Base-by-base conservation (phyloP, 2,329 filamentous ascomycete species). In the Bimuria novae-zelandiae region DNA sequence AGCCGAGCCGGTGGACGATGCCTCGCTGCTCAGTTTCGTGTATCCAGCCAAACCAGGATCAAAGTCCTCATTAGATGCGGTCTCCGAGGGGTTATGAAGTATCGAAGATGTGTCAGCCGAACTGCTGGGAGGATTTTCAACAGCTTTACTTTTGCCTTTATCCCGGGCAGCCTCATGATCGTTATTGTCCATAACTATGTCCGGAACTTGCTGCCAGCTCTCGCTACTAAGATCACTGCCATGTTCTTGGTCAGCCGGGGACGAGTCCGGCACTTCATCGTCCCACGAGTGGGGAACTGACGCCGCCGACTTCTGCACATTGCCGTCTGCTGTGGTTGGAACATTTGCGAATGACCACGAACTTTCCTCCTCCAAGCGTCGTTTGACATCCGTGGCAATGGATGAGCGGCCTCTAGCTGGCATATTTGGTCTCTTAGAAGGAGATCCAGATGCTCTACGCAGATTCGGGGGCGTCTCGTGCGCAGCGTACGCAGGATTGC, bases 341-440 rank as follows among this genome's bases (percentile, higher is more conserved):
- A 63, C 51, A 39, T 60, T 64, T 3, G 61, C 63, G 40, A 71
- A 71, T 1, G 68, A 69, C 70, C 69, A 73, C 4, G 65, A 54
- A 23, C 60, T 60, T 33, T 57, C 58, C 62, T 82, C 80, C 64
- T 81, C 79, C 7, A 82, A 61, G 21, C 70, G 67, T 8, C 79
- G 74, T 45, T 75, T 76, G 36, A 82, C 79, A 44, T 77, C 75
- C 3, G 77, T 76, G 3, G 79, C 80, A 52, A 76, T 69, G 29
- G 74, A 80, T 3, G 76, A 75, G 14, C 68, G 71, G 46, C 78
- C 76, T 52, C 79, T 70, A 14, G 70, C 62, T 22, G 78, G 78
- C 75, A 82, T 77, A n/a, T 68, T 70, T 11, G 79, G 79, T 62
- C 79, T 62, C 19, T 65, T 64, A 4, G 46, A 60, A 27, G 62